These are phyloP conservation scores for Scenedesmus sp. DNA, from an alignment of 163 green algal species.

Conservation along the genomic window DNA sequence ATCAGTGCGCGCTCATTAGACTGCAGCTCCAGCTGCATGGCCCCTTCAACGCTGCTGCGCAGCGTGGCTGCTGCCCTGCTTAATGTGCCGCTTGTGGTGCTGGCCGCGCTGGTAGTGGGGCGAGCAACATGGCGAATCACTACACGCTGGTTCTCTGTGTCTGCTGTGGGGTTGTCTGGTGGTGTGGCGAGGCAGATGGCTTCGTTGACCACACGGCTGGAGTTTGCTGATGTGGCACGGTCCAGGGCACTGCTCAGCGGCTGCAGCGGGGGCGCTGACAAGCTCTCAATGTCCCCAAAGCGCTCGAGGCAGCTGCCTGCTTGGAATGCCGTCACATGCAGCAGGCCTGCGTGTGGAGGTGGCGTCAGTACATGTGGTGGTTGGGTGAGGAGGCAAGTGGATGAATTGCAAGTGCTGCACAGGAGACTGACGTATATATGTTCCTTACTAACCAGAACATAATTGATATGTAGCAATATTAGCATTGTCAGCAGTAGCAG, in stretches of 20 bases:
- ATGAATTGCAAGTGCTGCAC: too few relatives aligned
- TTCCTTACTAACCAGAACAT: too few relatives aligned
- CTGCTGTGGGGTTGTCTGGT: slow-evolving; percentile 17
- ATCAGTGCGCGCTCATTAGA: background rate
- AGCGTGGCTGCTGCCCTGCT: background rate
- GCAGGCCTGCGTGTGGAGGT: background rate
- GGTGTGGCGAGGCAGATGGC: slow-evolving; percentile 38
- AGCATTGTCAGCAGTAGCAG: too few relatives aligned
- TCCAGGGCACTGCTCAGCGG: background rate
- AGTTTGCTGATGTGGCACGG: background rate
- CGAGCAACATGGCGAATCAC: background rate
- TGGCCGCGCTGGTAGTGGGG: background rate
- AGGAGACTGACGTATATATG: too few relatives aligned
- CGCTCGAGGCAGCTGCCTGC: slow-evolving; percentile 40
- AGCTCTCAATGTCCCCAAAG: background rate
- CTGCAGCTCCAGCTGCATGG: background rate
- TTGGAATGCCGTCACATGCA: slow-evolving; percentile 34
- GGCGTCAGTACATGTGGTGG: background rate
- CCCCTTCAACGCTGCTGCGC: background rate
- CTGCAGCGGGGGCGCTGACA: background rate
- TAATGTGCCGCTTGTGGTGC: background rate
- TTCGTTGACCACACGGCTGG: background rate
- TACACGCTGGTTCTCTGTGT: background rate
- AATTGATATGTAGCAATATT: too few relatives aligned
- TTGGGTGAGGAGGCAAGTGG: background rate